These are phyloP conservation scores for Aureoboletus auriporus DNA, from an alignment of 768 basidiomycete genomes.

Conservation along the genomic window DNA sequence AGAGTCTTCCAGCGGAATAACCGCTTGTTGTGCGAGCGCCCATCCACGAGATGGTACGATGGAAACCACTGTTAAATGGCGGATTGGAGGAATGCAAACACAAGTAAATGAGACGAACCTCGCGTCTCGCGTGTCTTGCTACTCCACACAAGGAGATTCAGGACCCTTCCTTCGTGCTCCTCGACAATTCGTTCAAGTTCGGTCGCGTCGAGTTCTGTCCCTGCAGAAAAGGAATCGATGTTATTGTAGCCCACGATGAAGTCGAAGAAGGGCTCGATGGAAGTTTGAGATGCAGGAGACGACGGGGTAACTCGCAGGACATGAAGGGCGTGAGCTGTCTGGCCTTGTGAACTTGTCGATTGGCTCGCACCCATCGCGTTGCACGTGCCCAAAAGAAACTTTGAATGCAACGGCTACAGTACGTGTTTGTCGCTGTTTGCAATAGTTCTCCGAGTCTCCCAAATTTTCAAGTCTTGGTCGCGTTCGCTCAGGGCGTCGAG, in stretches of 20 bases:
- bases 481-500: conserved; percentile 26
- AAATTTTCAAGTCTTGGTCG: conserved; percentile 29
- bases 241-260: conserved; percentile 87
- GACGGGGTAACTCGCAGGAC: conserved; percentile 85
- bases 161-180: conserved; percentile 63
- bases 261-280: conserved; percentile 90
- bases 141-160: conserved; percentile 80
- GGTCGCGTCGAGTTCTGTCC: conserved; percentile 58
- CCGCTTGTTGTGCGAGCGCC: conserved; percentile 48
- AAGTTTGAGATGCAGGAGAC: conserved; percentile 86
- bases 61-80: conserved; percentile 58
- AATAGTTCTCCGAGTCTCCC: conserved; percentile 5
- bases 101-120: conserved; percentile 40
- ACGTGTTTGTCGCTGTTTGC: conserved; percentile 26
- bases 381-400: too few relatives aligned
- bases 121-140: conserved; percentile 70
- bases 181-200: conserved; percentile 81
- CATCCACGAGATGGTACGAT: conserved; percentile 84
- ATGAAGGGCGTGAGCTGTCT: conserved; percentile 60
- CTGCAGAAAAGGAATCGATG: conserved; percentile 49
- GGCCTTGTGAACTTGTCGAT: conserved; percentile 45
- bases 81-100: background rate
- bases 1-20: conserved; percentile 36
- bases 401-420: too few relatives aligned
- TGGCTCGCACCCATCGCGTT: conserved; percentile 68